Base-by-base conservation (phyloP, 345 rosid species). In the Acer campestre region DNA sequence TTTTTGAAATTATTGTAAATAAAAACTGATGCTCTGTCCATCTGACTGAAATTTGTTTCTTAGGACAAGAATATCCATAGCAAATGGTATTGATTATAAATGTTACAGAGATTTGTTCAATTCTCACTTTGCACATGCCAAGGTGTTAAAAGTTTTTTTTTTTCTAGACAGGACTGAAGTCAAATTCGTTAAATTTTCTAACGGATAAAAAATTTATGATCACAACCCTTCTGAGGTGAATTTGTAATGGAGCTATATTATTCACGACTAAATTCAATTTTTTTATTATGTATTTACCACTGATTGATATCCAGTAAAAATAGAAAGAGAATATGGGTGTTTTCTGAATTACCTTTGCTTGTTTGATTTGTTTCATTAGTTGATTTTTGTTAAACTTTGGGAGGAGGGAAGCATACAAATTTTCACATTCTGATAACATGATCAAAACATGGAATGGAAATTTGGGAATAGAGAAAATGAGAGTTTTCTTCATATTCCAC, bases 371-470 rank as follows among this genome's bases (percentile, higher is more conserved):
- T 16, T 68, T 10, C 71, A 69, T 70, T 70, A 14, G 3, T 70
- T 49, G 61, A 49, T 49, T 49, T 31, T 16, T 20, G 56, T 48
- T 31, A 68, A 68, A 68, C 38, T 25, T 68, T 38, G 73, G 42
- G 18, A 70, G 61, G 38, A 35, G 38, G 38, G 38, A 42, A 42
- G 46, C 46, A 29, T 23, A 1, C 1, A 7, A 49, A 25, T 9
- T 69, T 68, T 42, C 5, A 46, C 38, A 48, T 22, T 51, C 3
- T 70, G 42, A 51, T 48, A 25, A 23, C 35, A 49, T 49, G 38
- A 49, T 12, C 17, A 14, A 10, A 13, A 13, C 10, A 23, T 69
- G 59, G 22, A 69, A 69, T 40, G 25, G 61, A 53, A 49, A 53
- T 17, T 16, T 70, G 56, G 74, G 61, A 70, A 51, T 51, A 0